Evolutionary conservation across 2,329 filamentous ascomycete species (phyloP).

Genomic region (Byssothecium circinans): DNA sequence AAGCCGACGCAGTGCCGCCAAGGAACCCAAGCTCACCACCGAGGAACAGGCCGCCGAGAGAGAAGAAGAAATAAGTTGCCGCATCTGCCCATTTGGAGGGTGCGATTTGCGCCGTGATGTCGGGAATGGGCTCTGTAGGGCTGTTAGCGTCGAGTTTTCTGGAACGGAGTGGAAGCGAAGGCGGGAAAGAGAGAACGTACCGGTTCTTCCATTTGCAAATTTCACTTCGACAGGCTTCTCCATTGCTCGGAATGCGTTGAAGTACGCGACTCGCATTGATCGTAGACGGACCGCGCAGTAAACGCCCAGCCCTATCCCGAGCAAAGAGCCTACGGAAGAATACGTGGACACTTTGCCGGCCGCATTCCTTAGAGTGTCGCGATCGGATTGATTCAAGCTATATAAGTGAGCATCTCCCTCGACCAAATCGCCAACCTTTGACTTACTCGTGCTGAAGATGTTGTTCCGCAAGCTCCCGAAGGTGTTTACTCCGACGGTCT

Average conservation of each 20-base stretch:
- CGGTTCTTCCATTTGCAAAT: conserved; percentile 63
- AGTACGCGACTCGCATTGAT: conserved; percentile 59
- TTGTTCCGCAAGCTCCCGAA: conserved; percentile 34
- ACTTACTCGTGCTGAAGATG: conserved; percentile 40
- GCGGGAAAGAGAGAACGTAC: conserved; percentile 38
- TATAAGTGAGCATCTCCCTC: no score
- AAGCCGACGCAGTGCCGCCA: conserved; percentile 58
- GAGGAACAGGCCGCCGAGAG: conserved; percentile 62
- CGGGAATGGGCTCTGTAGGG: conserved; percentile 59
- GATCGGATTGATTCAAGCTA: conserved; percentile 58
- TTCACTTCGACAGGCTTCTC: conserved; percentile 64
- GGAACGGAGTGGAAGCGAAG: not conserved
- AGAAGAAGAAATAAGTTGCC: conserved; percentile 65
- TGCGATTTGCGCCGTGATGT: conserved; percentile 60
- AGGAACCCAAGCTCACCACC: conserved; percentile 66
- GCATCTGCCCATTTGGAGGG: conserved; percentile 63
- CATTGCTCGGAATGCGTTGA: conserved; percentile 61
- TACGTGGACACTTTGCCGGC: conserved; percentile 58
- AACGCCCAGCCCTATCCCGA: conserved; percentile 63
- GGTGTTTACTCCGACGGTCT: conserved; percentile 28
- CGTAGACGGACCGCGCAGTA: conserved; percentile 58
- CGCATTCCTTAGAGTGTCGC: conserved; percentile 59
- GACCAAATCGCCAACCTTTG: no score
- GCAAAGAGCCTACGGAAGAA: conserved; percentile 60
- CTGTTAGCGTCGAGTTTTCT: not conserved